Evolutionary conservation across 768 basidiomycete species (phyloP).

Genomic region (Punctularia strigosozonata): DNA sequence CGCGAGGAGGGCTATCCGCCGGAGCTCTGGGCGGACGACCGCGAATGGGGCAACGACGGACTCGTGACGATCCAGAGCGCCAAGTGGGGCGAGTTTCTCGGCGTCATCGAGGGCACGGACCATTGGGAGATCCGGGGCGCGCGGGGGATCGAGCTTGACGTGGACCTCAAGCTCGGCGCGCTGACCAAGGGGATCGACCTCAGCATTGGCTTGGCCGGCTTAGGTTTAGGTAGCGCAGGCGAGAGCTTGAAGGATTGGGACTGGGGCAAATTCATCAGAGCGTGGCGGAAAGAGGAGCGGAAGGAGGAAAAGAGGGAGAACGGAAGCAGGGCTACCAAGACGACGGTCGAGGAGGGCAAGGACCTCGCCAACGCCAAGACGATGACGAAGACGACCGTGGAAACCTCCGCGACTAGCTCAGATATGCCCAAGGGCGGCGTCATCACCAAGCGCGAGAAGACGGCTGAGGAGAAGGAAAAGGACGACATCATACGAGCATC

Average conservation of each 20-base stretch:
- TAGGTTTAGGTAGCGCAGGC: constrained; percentile 18
- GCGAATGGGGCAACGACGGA: constrained; percentile 80
- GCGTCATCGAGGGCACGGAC: constrained; percentile 80
- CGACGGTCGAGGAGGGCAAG: background rate
- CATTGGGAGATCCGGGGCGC: constrained; percentile 96
- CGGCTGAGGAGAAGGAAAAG: constrained; percentile 18
- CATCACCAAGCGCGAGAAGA: constrained; percentile 6
- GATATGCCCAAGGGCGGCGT: constrained; percentile 6
- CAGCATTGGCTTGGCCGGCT: constrained; percentile 7
- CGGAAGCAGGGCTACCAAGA: constrained; percentile 8
- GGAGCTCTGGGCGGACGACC: constrained; percentile 33
- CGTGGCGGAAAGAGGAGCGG: constrained; percentile 48
- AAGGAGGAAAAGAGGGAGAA: constrained; percentile 18
- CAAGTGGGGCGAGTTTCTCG: constrained; percentile 93
- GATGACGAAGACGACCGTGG: background rate
- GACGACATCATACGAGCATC: constrained; percentile 55
- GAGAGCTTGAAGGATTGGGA: constrained; percentile 31
- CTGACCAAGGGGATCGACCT: constrained; percentile 26
- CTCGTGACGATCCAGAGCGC: constrained; percentile 88
- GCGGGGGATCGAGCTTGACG: constrained; percentile 57
- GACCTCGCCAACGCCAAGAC: constrained; percentile 1
- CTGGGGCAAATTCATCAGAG: constrained; percentile 50
- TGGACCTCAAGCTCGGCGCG: constrained; percentile 43
- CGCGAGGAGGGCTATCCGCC: constrained; percentile 25
- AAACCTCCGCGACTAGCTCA: constrained; percentile 2